A percentile compares a stretch with the other conserved stretches of the same genome.
Evolutionary conservation across 257 asterid genomes (phyloP).

Genomic region (Coffea eugenioides): DNA sequence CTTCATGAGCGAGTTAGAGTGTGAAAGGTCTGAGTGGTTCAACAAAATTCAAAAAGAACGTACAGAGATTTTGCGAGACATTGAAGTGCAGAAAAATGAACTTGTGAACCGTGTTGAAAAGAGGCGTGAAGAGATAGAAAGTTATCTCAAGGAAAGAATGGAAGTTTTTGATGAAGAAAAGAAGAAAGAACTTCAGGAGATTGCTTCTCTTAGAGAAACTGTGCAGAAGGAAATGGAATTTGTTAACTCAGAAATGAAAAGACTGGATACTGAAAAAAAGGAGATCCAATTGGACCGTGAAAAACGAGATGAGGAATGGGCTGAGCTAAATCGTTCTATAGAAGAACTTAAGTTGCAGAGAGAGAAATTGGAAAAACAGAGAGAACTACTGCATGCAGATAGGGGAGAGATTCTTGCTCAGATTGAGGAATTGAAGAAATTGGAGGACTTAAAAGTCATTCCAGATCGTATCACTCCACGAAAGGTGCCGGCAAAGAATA

Average conservation of each 20-base stretch:
- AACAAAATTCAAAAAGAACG: constrained; percentile 79
- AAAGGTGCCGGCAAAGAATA: constrained; percentile 41
- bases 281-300: constrained; percentile 75
- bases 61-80: constrained; percentile 60
- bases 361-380: constrained; percentile 84
- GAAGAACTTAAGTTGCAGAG: constrained; percentile 86
- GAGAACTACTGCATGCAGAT: constrained; percentile 80
- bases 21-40: constrained; percentile 74
- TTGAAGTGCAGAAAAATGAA: constrained; percentile 75
- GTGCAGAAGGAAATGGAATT: constrained; percentile 67
- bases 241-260: constrained; percentile 67
- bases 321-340: constrained; percentile 65
- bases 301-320: constrained; percentile 82
- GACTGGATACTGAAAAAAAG: constrained; percentile 68
- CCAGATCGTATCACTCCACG: constrained; percentile 61
- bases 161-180: constrained; percentile 69
- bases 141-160: constrained; percentile 60
- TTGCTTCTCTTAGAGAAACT: constrained; percentile 58
- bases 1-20: constrained; percentile 64
- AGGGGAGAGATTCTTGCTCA: constrained; percentile 75
- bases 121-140: constrained; percentile 87
- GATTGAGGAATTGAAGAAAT: constrained; percentile 64
- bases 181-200: constrained; percentile 60
- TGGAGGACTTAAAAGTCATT: constrained; percentile 67
- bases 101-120: constrained; percentile 59